Evolutionary conservation across 345 rosid genomes (phyloP).

Genomic region (Salix caprea): DNA sequence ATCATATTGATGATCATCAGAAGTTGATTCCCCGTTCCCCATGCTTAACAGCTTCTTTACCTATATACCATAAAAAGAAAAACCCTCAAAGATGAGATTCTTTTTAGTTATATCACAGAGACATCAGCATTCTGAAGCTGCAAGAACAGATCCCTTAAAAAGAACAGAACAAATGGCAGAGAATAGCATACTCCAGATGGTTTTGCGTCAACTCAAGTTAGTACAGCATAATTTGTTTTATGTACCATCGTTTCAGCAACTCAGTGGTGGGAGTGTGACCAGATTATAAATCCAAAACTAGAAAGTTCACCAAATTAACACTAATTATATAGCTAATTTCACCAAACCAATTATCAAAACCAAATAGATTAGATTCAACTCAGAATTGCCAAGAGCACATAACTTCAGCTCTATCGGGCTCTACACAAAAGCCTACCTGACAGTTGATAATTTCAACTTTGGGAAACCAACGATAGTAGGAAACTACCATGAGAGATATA

Average conservation of each 20-base stretch:
- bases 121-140: neutral
- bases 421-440: neutral
- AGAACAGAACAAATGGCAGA: neutral
- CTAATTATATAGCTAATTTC: neutral
- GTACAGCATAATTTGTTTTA: neutral
- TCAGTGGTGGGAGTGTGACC: neutral
- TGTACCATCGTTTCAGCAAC: neutral
- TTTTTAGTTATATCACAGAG: neutral
- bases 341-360: neutral
- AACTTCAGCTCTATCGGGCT: neutral
- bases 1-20: slow-evolving; percentile 22
- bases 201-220: neutral
- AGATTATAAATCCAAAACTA: neutral
- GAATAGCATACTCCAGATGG: neutral
- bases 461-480: neutral
- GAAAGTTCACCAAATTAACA: neutral
- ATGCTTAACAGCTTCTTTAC: slow-evolving; percentile 11
- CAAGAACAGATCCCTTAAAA: neutral
- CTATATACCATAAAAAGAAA: neutral
- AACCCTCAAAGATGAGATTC: neutral
- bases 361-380: neutral
- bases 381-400: neutral
- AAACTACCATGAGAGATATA: neutral
- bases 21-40: slow-evolving; percentile 38
- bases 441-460: neutral